Evolutionary conservation across 495 filamentous ascomycete species (phyloP).

Genomic region (Penicillium roqueforti): DNA sequence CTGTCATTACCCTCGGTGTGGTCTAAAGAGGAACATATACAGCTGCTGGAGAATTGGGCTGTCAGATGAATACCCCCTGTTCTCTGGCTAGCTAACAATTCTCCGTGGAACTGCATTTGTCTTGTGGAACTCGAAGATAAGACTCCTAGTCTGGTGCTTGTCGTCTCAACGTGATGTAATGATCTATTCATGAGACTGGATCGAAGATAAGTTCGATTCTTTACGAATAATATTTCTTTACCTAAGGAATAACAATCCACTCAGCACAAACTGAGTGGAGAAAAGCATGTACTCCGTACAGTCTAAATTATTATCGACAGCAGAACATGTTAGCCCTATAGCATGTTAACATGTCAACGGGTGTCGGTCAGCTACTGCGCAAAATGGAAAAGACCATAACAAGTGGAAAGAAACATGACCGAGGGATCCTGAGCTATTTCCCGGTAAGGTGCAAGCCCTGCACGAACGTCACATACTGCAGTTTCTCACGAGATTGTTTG

Average conservation of each 20-base stretch:
- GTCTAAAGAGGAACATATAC: not conserved
- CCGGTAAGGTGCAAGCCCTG: too few relatives aligned
- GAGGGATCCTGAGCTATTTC: too few relatives aligned
- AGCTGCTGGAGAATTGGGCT: not conserved
- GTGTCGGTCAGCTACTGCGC: not conserved
- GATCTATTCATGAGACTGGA: not conserved
- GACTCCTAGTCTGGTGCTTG: not conserved
- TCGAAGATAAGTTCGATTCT: not conserved
- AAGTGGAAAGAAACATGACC: too few relatives aligned
- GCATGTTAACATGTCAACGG: not conserved
- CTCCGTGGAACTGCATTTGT: not conserved
- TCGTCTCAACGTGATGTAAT: not conserved
- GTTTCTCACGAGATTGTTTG: not conserved
- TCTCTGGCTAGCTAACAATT: not conserved
- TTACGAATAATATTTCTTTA: not conserved
- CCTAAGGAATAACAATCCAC: not conserved
- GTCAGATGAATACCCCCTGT: not conserved
- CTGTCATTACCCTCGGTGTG: conserved; percentile 3
- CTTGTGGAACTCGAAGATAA: not conserved
- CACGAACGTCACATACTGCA: too few relatives aligned
- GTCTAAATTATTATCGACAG: not conserved
- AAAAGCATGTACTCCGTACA: not conserved
- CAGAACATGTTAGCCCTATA: not conserved
- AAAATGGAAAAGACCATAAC: too few relatives aligned
- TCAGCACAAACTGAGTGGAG: not conserved